Base-by-base conservation (phyloP, 345 rosid genomes). In the Theobroma cacao region DNA sequence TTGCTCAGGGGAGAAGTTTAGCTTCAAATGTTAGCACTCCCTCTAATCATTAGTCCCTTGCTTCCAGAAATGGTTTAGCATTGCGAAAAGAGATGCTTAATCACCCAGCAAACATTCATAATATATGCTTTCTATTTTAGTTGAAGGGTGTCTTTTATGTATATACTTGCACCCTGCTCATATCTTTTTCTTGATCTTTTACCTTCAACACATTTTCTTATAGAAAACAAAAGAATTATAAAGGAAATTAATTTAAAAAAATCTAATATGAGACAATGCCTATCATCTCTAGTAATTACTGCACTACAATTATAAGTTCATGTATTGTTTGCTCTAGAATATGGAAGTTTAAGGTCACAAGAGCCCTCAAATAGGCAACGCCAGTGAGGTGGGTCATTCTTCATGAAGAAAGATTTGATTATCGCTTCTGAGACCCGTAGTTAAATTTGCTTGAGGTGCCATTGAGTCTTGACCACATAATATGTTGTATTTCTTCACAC, bases 31-130 rank as follows among this genome's bases (percentile, higher is more conserved):
- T 52, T 70, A 76, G 40, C 20, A 62, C 52, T 75, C 60, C 36
- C 5, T 41, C 75, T 71, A 82, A 79, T 72, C 75, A 86, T 31
- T 70, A 80, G 61, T 58, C 85, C 50, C 73, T 34, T 76, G 72
- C 50, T 47, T 84, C 85, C 30, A 60, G 67, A 63, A 88, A 87
- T 75, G 66, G 85, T 26, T 80, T 84, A 61, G 60, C 72, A 12
- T 72, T 78, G 30, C 85, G 86, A 6, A 91, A 79, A 77, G 92
- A 91, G 59, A 85, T 86, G 56, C 91, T 89, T 24, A 93, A 95
- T 86, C 99, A 95, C 81, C 97, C 99, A 0, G 94, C 97, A 77
- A 95, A 95, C 82, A 90, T 95, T 62, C 90, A 82, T 63, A 80
- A 33, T 0, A 94, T 91, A 90, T 71, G 91, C 79, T 34, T 45